Evolutionary conservation across 2,329 filamentous ascomycete genomes (phyloP), one percentile per base, ranked within the genome.

Genomic region (Lachnellula willkommii): DNA sequence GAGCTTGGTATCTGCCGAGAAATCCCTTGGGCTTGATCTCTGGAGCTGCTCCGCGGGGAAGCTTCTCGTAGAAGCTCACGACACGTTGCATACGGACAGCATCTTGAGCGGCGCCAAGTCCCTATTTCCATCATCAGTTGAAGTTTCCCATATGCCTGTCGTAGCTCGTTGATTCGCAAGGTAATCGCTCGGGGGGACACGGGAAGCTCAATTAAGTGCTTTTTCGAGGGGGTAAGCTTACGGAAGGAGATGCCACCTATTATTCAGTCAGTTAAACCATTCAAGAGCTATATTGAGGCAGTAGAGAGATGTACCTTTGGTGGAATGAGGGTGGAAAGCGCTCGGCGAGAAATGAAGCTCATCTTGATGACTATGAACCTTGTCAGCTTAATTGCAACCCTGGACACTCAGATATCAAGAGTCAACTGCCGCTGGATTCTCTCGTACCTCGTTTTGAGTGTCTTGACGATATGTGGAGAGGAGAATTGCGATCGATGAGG

Each of bases 11-110:
- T 76, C 90, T 84, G 70, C 87, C 89, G 70, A 96, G 77, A 60
- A 95, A 79, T 68, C 94, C 93, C 71, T 84, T 89, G 65, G 88
- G 76, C 82, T 95, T 85, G 67, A 84, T 75, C 75, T 90, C 85
- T 69, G 94, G 92, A 70, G 92, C 92, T 67, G 89, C 76, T 68
- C 94, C 95, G 72, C 92, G 90, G 72, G 95, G 94, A 58, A 99
- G 90, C 77, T 93, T 95, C 81, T 95, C 90, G 84, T 99, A 99
- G 84, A 99, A 97, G 79, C 83, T 90, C 75, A 97, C 93, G 68
- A 99, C 91, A 70, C 92, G 89, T 75, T 95, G 89, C 94, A 99
- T 97, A 74, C 93, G 90, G 72, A 91, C 84, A 72, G 94, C 94
- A 85, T 97, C 93, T 73, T 92, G 90, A 68, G 92, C 91, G 73